Evolutionary conservation across 257 asterid genomes (phyloP).

Genomic region (Haberlea rhodopensis): DNA sequence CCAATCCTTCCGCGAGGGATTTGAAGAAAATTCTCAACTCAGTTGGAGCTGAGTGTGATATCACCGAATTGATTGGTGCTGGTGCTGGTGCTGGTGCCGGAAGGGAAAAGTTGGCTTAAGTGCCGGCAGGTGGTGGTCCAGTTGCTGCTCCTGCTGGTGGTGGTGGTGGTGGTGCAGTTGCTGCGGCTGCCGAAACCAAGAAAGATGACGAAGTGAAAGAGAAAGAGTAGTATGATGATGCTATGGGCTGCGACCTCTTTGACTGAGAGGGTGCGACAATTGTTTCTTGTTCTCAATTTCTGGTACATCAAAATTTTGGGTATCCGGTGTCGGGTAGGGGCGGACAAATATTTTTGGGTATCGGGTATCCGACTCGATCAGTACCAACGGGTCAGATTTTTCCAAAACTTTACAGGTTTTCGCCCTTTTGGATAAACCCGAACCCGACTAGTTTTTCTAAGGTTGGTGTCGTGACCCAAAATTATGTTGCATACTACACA

Average conservation of each 20-base stretch:
- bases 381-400: too few species aligned
- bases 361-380: too few species aligned
- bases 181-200: slow-evolving; percentile 47
- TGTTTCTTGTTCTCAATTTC: neutral
- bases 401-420: too few species aligned
- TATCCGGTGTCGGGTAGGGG: too few species aligned
- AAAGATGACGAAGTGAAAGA: slow-evolving; percentile 57
- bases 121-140: slow-evolving; percentile 56
- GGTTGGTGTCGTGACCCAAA: too few species aligned
- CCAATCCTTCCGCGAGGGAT: slow-evolving; percentile 42
- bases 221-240: slow-evolving; percentile 59
- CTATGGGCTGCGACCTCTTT: slow-evolving; percentile 52
- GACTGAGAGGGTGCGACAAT: slow-evolving; percentile 28
- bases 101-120: slow-evolving; percentile 55
- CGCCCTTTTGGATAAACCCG: too few species aligned
- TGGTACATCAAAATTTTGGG: too few species aligned
- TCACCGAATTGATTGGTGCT: slow-evolving; percentile 51
- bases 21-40: slow-evolving; percentile 37
- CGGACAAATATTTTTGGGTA: too few species aligned
- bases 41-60: slow-evolving; percentile 57
- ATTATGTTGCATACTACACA: too few species aligned
- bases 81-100: too few species aligned
- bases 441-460: too few species aligned
- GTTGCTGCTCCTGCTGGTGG: slow-evolving; percentile 38
- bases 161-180: slow-evolving; percentile 30